Base-by-base conservation (phyloP, 202 grass and related monocot species). In the Musa balbisiana region DNA sequence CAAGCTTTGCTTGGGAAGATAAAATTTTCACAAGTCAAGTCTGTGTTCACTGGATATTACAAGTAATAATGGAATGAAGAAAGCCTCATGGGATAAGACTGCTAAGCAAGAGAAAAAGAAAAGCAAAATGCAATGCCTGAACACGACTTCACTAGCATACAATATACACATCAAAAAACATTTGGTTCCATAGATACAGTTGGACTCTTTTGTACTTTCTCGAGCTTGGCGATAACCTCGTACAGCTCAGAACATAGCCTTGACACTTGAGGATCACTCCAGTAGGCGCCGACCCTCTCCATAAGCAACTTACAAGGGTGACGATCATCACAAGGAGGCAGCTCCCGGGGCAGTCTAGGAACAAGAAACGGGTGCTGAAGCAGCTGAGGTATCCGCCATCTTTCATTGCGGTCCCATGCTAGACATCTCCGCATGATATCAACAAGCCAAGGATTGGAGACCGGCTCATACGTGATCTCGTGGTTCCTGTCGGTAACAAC, bases 401-500 rank as follows among this genome's bases (percentile, higher is more conserved):
- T 83, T 51, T 99, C 83, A 11, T 87, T 84, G 75, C 91, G 63
- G 71, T 95, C 83, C 95, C 95, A 99, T 16, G 89, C 88, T 59
- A 99, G 83, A 68, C 89, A 99, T 69, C 75, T 73, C 64, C 79
- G 76, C 91, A 99, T 95, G 9, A 99, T 75, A 81, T 99, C 95
- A 67, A 99, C 82, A 26, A 92, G 91, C 85, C 91, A 99, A 15
- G 89, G 91, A 16, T 99, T 99, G 29, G 88, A 81, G 12, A 95
- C 87, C 2, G 82, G 85, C 64, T 84, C 83, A 78, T 88, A 99
- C 6, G 71, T 72, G 67, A 99, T 92, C 75, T 80, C 64, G 73
- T 95, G 88, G 63, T 90, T 82, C 83, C 52, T 87, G 83, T 99
- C 75, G 20, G 91, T 99, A 11, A 99, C 91, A 13, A 85, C 85